A percentile compares a stretch with the other conserved stretches of the same genome.
Evolutionary conservation across 352 stramenopile genomes (phyloP).

Genomic region (Globisporangium paddicum): DNA sequence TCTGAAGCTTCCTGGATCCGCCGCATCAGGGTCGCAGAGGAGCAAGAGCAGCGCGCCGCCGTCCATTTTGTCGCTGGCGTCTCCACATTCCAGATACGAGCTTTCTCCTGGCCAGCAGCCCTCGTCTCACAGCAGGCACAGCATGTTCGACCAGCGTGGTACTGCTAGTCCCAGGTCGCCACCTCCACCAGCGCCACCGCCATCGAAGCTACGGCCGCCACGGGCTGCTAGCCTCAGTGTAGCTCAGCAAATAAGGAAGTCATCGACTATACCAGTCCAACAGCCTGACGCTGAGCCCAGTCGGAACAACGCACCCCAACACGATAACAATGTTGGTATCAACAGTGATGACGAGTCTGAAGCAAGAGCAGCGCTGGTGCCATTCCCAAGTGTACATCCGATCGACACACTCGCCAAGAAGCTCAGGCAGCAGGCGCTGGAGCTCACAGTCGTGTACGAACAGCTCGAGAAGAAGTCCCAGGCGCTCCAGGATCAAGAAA

Average conservation of each 20-base stretch:
- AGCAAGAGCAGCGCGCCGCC: not conserved
- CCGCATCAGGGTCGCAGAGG: not conserved
- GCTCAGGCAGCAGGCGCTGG: conserved; percentile 56
- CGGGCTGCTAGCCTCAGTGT: not conserved
- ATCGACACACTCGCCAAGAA: conserved; percentile 73
- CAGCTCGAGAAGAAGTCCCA: conserved; percentile 55
- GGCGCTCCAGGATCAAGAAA: conserved; percentile 29
- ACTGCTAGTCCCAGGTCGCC: not conserved
- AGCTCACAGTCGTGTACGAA: conserved; percentile 71
- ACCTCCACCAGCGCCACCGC: conserved; percentile 5
- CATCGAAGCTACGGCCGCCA: not conserved
- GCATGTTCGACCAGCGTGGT: not conserved
- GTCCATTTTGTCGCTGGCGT: conserved; percentile 3
- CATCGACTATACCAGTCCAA: not conserved
- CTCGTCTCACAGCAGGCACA: no score
- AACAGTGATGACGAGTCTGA: not conserved
- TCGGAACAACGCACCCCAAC: no score
- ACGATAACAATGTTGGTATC: no score
- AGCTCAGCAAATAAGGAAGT: not conserved
- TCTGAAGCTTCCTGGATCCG: conserved; percentile 12
- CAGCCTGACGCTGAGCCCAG: not conserved
- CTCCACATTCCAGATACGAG: conserved; percentile 10
- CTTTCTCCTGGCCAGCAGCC: not conserved
- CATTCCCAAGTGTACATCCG: conserved; percentile 28
- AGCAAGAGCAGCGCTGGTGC: not conserved